Base-by-base conservation (phyloP, 2,329 filamentous ascomycete species). In the Esteya vermicola region DNA sequence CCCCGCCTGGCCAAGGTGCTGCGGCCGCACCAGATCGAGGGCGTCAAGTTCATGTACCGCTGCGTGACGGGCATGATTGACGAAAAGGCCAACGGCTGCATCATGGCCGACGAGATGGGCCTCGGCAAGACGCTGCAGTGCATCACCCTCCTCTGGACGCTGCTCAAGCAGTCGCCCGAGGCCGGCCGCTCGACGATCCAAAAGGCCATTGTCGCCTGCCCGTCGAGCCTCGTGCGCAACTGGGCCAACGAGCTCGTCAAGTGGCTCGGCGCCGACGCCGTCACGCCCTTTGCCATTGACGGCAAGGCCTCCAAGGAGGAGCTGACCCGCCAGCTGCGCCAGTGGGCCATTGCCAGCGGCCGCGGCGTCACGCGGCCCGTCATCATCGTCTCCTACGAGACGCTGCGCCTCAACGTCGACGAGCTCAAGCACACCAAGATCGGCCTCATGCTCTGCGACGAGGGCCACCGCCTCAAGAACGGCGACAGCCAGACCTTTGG, bases 81-180 rank as follows among this genome's bases (percentile, higher is more conserved):
- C 51, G 72, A 81, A 28, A 89, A 89, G 51, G 91, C 91, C 36
- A 84, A 95, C 57, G 91, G 91, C 3, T 98, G 91, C 60, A 98
- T 98, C 56, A 98, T 98, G 91, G 91, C 91, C 39, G 91, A 98
- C 57, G 91, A 95, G 57, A 98, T 98, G 91, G 91, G 91, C 50
- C 65, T 98, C 23, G 91, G 91, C 42, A 98, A 98, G 63, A 98
- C 91, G 16, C 62, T 98, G 33, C 91, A 98, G 65, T 98, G 91
- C 59, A 98, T 98, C 52, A 75, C 91, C 1, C 70, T 98, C 37
- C 80, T 98, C 68, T 98, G 91, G 91, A 98, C 91, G 2, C 63
- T 98, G 2, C 64, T 98, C 14, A 96, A 95, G 57, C 91, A 98
- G 55, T 93, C 88, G 0, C 85, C 91, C 0, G 85, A 95, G 31